phyloP scores from a whole-genome alignment of 2,329 filamentous ascomycete genomes.

The Colletotrichum sublineola region DNA sequence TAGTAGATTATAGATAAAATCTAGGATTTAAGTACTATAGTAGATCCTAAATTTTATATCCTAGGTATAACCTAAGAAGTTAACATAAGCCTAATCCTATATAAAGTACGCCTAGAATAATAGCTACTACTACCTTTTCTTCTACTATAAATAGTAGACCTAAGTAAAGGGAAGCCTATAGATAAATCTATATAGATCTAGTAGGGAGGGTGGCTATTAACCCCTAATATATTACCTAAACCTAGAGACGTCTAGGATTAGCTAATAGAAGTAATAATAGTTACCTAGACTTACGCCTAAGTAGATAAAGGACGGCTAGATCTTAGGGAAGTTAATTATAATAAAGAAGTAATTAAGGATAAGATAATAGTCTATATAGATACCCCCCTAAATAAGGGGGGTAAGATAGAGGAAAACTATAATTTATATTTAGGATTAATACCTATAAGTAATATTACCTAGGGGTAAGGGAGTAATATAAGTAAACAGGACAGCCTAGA shows the following conservation, averaged over 20 bases:
- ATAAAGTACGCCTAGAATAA: too few species aligned
- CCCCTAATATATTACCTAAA: fast-evolving
- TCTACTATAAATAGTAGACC: not conserved
- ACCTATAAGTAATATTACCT: not conserved
- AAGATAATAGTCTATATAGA: not conserved
- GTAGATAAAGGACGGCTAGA: fast-evolving
- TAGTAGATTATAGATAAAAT: too few species aligned
- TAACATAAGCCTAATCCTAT: too few species aligned
- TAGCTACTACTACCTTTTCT: not conserved
- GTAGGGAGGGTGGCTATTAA: fast-evolving
- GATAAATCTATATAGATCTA: not conserved
- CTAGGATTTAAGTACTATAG: too few species aligned
- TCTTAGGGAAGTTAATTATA: fast-evolving
- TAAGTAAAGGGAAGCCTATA: not conserved
- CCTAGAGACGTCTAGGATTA: not conserved
- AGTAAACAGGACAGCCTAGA: not conserved
- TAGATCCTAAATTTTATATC: too few species aligned
- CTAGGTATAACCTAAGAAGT: too few species aligned
- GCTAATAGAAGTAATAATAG: fast-evolving
- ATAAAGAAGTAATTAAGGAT: too few species aligned
- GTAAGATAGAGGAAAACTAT: not conserved
- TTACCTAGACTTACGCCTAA: fast-evolving
- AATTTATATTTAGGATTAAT: too few species aligned
- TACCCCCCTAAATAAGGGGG: not conserved
- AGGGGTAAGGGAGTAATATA: not conserved